Evolutionary conservation across 2,329 filamentous ascomycete species (phyloP), one percentile per base, ranked within the genome.

Genomic region (Beauveria caledonica): DNA sequence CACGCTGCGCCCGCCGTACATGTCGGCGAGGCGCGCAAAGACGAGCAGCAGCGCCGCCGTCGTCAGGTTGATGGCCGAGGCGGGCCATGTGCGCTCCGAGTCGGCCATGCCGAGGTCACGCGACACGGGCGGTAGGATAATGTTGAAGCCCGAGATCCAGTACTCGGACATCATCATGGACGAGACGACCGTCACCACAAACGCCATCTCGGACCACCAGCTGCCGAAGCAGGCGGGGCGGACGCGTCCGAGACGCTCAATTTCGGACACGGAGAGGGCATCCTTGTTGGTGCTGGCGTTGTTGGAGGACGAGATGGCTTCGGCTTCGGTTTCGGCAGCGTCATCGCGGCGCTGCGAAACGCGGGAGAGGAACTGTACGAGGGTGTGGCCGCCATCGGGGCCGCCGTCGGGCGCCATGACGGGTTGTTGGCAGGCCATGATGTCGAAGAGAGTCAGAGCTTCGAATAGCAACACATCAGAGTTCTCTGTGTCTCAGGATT

Each of bases 141-240:
- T 87, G 62, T 81, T 82, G 70, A 92, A 94, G 36, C 90, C 90
- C 51, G 86, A 88, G 55, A 93, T 82, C 68, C 87, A 88, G 72
- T 87, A 92, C 74, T 92, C 89, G 65, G 81, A 78, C 66, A 87
- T 77, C 63, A 87, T 80, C 74, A 87, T 86, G 50, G 84, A 86
- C 63, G 82, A 79, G 13, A 86, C 73, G 21, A 88, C 76, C 0
- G 83, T 82, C 65, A 83, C 81, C 67, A 85, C 80, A 67, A 89
- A 89, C 23, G 80, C 78, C 5, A 84, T 63, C 67, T 89, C 87
- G n/a, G 80, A 71, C 72, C 78, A 77, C 52, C 74, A 68, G 2
- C 76, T 78, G 10, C 70, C 69, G 68, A 89, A 86, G 44, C 74
- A 73, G 5, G 77, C 73, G 2, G 86, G 87, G 4, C 86, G 77